phyloP scores from a whole-genome alignment of 345 rosid genomes.

The Conringia planisiliqua region DNA sequence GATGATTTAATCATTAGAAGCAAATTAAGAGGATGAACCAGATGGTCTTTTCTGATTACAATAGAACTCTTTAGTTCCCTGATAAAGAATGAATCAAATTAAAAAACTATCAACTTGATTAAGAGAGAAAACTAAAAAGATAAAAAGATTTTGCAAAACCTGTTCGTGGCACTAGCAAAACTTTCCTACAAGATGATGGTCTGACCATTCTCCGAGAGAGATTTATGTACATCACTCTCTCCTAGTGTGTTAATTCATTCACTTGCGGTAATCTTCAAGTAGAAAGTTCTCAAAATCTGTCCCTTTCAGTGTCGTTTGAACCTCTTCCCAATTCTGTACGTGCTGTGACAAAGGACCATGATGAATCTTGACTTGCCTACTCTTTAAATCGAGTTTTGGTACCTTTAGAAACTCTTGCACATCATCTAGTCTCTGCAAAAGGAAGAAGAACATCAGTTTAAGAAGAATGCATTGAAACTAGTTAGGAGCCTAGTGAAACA shows the following conservation, averaged over 20 bases:
- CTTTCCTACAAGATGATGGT: constrained; percentile 30
- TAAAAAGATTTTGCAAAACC: constrained; percentile 16
- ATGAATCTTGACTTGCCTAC: constrained; percentile 96
- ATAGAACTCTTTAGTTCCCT: constrained; percentile 11
- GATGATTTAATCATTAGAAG: constrained; percentile 12
- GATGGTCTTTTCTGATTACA: constrained; percentile 12
- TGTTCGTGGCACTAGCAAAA: constrained; percentile 32
- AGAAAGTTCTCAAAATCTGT: constrained; percentile 59
- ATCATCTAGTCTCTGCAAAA: constrained; percentile 63
- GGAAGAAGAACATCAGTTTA: not conserved
- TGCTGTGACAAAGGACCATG: constrained; percentile 65
- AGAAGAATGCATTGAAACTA: constrained; percentile 13
- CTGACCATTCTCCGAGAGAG: constrained; percentile 26
- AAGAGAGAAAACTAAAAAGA: constrained; percentile 3
- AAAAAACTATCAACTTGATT: constrained; percentile 13
- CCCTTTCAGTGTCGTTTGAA: constrained; percentile 59
- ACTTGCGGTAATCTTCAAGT: constrained; percentile 51
- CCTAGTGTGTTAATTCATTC: constrained; percentile 22
- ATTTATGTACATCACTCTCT: constrained; percentile 34
- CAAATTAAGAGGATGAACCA: constrained; percentile 22
- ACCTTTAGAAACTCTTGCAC: constrained; percentile 86
- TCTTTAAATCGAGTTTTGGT: constrained; percentile 58
- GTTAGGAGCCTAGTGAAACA: not conserved
- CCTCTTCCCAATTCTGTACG: constrained; percentile 77
- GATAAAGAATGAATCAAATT: constrained; percentile 33